Base-by-base conservation (phyloP, 108 stramenopile species). In the Mediolabrus comicus region DNA sequence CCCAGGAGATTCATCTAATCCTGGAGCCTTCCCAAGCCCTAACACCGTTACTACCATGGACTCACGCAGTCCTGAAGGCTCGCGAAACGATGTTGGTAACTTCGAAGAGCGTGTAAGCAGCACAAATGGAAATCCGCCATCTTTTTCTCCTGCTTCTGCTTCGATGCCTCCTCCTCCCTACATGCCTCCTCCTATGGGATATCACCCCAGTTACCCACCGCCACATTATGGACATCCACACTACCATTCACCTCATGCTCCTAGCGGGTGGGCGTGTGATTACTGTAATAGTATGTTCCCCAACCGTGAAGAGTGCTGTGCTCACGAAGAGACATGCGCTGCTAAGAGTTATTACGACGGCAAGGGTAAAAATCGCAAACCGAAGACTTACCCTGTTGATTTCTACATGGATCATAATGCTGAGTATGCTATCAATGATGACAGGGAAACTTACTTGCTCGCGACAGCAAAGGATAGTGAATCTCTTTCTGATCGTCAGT, bases 401-500 rank as follows among this genome's bases (percentile, higher is more conserved):
- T 31, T 62, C 41, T 46, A 59, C 49, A 66, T 62, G 66, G 58
- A 62, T 53, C 62, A 69, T 8, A 39, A 53, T 29, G 65, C 56
- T 46, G 69, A 78, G 35, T 80, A 73, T 57, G 62, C 67, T 67
- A 19, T 49, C 54, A 80, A 80, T 62, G 59, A 67, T 57, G 79
- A 80, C 60, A 71, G 76, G 5, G 58, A 65, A 9, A 73, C 72
- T 33, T 78, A 90, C 80, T 68, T 91, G 33, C 72, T 95, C 9
- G 80, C 87, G 12, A 86, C 85, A 81, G 77, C 88, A 0, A 62
- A 69, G 11, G 94, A 95, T 58, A 75, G 69, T 13, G 87, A 95
- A 52, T 85, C 83, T 32, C 77, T 95, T 17, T 87, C 86, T 17
- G 90, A 91, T 63, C 86, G 90, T 28, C 94, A 95, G 64, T 92